Evolutionary conservation across 306 rosid genomes (phyloP).

Genomic region (Senna siamea): DNA sequence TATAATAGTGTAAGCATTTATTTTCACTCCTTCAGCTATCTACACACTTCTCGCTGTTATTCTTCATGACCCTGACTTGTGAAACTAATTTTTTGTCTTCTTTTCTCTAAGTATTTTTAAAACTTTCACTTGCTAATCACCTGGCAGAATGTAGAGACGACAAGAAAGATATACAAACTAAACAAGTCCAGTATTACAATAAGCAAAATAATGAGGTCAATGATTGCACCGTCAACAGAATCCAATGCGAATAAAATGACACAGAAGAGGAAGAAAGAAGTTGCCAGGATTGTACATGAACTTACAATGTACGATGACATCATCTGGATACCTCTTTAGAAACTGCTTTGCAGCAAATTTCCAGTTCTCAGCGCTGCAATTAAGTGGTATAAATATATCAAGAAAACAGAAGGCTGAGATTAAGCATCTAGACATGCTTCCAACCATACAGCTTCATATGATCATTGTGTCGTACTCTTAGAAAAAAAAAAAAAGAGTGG

Average conservation of each 20-base stretch:
- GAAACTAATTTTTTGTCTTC: background rate
- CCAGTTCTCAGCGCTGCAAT: constrained; percentile 79
- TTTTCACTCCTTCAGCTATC: background rate
- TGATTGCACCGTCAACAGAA: background rate
- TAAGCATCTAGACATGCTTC: background rate
- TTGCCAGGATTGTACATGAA: background rate
- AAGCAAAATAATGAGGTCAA: background rate
- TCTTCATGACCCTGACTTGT: background rate
- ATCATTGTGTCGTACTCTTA: background rate
- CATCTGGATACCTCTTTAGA: constrained; percentile 60
- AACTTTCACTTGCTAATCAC: background rate
- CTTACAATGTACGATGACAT: constrained; percentile 84
- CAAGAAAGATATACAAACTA: background rate
- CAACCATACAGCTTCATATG: background rate
- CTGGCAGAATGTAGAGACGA: background rate
- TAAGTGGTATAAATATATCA: background rate
- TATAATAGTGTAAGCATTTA: background rate
- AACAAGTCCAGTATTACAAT: background rate
- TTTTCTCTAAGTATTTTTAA: background rate
- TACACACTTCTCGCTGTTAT: background rate
- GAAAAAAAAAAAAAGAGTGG: too few species aligned
- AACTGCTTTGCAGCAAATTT: constrained; percentile 76
- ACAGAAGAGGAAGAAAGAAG: constrained; percentile 3
- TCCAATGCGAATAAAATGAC: background rate
- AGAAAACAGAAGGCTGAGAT: background rate